phyloP scores from a whole-genome alignment of 2,329 filamentous ascomycete genomes.

The Colletotrichum graminicola region DNA sequence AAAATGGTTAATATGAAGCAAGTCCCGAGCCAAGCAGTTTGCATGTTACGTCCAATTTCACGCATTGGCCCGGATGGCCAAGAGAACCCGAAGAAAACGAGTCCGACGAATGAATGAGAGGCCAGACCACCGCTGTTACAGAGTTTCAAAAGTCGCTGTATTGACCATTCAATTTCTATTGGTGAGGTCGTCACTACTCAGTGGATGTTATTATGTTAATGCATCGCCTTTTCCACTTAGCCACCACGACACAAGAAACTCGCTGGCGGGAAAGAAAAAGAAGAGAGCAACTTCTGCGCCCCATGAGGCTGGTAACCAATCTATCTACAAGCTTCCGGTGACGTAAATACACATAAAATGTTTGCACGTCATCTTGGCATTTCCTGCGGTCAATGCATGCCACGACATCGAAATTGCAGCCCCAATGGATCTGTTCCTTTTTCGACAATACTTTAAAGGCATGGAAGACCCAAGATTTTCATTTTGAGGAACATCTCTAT shows the following conservation, averaged over 20 bases:
- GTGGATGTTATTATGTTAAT: background rate
- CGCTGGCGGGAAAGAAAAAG: background rate
- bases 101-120: no score
- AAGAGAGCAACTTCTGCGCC: background rate
- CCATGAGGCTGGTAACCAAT: background rate
- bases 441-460: background rate
- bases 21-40: background rate
- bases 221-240: background rate
- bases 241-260: background rate
- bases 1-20: background rate
- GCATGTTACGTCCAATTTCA: background rate
- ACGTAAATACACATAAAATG: background rate
- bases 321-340: background rate
- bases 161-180: no score
- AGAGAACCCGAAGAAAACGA: background rate
- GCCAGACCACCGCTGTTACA: no score
- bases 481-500: background rate
- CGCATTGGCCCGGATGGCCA: background rate
- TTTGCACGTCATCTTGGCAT: background rate
- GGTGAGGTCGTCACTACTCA: background rate
- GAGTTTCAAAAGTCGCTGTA: no score
- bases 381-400: background rate
- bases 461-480: fast-evolving
- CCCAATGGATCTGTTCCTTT: background rate
- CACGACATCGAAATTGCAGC: background rate